Base-by-base conservation (phyloP, 1,139 yeast species). In the Saccharomyces hybrid region DNA sequence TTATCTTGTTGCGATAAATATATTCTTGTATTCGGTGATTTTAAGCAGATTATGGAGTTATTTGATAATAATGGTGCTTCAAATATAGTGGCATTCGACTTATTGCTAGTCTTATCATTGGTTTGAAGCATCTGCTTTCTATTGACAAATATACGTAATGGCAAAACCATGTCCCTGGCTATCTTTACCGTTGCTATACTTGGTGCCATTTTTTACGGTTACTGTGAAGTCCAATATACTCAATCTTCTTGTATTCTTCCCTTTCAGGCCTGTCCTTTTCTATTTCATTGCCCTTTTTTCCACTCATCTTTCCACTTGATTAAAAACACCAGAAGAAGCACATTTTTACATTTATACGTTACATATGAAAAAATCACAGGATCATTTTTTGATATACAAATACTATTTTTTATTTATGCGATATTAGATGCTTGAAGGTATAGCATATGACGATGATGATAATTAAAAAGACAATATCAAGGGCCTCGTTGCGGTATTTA, bases 1-100 rank as follows among this genome's bases (percentile, higher is more conserved):
- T 65, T 60, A 51, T 68, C 72, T 16, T 57, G 56, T 47, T 66
- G 63, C 3, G 71, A 68, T 5, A 68, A 56, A 47, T 63, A 66
- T 26, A 68, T 59, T 27, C 63, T 61, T 2, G 64, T 61, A 2
- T 54, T 51, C 1, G 70, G 68, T 5, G 70, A 65, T 51, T 63
- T 67, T 49, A 68, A 55, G 20, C 67, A 57, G 3, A 68, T 60
- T 2, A 68, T 65, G 4, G 72, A 66, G 53, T 66, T 68, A 47
- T 63, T 68, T 1, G 72, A 66, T 26, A 67, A 55, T 11, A 68
- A 52, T 0, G 72, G 72, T 2, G 71, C 66, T 38, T 68, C 68
- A 51, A 68, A 65, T 6, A 63, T 51, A 1, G 66, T 56, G 8
- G 51, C 49, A 29, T 48, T 31, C 11, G 44, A 20, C 8, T 38